Base-by-base conservation (phyloP, 148 eudicot genomes). In the Heliamphora exappendiculata region DNA sequence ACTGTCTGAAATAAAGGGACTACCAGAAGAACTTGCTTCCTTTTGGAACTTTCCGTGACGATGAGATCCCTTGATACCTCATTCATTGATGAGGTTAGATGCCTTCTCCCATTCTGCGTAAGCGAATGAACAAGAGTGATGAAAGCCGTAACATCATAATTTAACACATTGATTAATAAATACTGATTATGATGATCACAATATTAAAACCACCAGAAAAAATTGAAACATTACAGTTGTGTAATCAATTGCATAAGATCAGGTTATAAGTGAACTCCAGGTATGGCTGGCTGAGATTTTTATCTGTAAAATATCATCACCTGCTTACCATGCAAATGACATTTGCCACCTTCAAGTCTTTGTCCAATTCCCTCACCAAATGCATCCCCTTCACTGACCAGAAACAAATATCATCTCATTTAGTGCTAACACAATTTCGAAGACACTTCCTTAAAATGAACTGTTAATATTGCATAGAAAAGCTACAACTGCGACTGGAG, bases 51-150 rank as follows among this genome's bases (percentile, higher is more conserved):
- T n/a, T 88, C 76, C n/a, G 92, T 92, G 60, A 94, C 98, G 76
- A 92, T 80, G 44, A 94, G 97, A 89, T 94, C 98, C 87, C 98
- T 92, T 42, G 98, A 94, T 45, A 94, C 97, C 86, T 92, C 98
- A 80, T 84, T 86, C 96, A 88, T 89, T 63, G 98, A 92, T 51
- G 98, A 90, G 45, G 88, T 88, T 71, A 94, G 87, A 78, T 89
- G 94, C 78, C 98, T 86, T 77, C 96, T 84, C 53, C 98, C 98
- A 84, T 94, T 94, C 98, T 94, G 94, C 77, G 74, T 67, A 53
- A 77, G 49, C 79, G 84, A 53, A 69, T 76, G 54, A 77, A 69
- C 45, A 67, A 22, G 8, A 16, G 20, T 37, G 7, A 79, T 68
- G 24, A 37, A 54, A 47, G 19, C 12, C 41, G 57, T 42, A 19